These are phyloP conservation scores for Tricholoma matsutake DNA, from an alignment of 768 basidiomycete species.

Conservation along the genomic window DNA sequence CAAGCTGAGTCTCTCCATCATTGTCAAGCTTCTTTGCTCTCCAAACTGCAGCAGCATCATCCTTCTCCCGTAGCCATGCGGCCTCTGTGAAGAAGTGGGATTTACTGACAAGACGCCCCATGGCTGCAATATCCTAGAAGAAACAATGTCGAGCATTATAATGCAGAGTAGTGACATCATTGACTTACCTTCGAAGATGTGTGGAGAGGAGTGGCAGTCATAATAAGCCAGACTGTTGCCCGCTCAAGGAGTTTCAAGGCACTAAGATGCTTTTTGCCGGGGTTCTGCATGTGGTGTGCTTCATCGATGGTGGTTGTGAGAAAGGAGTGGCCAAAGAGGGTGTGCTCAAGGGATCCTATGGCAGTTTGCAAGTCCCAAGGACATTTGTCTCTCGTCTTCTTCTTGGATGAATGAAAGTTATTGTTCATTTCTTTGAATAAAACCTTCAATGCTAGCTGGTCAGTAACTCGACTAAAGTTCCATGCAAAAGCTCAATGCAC, in stretches of 20 bases:
- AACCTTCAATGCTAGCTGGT: slow-evolving; percentile 9
- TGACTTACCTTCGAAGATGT: too few relatives aligned
- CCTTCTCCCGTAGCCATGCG: slow-evolving; percentile 20
- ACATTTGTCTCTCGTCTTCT: neutral
- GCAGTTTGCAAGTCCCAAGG: slow-evolving; percentile 18
- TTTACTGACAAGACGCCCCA: slow-evolving; percentile 27
- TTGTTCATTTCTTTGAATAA: slow-evolving; percentile 12
- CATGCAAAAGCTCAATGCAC: slow-evolving; percentile 17
- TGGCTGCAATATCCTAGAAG: slow-evolving; percentile 23
- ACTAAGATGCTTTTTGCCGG: too few relatives aligned
- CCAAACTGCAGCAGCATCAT: slow-evolving; percentile 5
- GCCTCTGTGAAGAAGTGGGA: slow-evolving; percentile 19
- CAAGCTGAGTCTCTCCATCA: slow-evolving; percentile 2
- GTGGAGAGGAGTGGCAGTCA: too few relatives aligned
- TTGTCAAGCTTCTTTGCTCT: slow-evolving; percentile 13
- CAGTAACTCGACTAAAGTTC: neutral
- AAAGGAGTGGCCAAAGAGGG: slow-evolving; percentile 17
- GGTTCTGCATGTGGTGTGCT: slow-evolving; percentile 21
- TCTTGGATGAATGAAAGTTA: neutral
- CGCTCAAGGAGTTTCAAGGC: too few relatives aligned
- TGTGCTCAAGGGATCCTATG: neutral
- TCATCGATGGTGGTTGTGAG: slow-evolving; percentile 20
- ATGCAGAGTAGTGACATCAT: too few relatives aligned
- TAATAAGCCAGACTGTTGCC: too few relatives aligned
- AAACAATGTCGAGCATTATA: too few relatives aligned